A percentile compares a stretch with the other conserved stretches of the same genome.
phyloP scores from a whole-genome alignment of 202 grass and related monocot genomes.

The Dendrocalamus latiflorus region DNA sequence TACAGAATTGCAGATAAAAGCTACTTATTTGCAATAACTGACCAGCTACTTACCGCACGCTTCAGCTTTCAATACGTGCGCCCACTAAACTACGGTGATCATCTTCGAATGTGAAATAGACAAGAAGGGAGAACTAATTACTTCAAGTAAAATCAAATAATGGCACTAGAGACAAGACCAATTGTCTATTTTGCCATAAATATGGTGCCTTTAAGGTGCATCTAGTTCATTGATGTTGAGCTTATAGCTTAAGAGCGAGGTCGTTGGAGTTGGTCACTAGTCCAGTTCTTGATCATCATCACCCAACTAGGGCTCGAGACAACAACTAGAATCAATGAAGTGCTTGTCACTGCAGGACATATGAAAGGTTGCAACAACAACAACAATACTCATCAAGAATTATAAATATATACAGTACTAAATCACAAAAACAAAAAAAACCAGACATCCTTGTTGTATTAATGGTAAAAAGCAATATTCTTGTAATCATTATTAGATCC shows the following conservation, averaged over 20 bases:
- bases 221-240: constrained; percentile 17
- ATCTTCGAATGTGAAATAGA: constrained; percentile 1
- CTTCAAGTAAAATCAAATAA: constrained; percentile 7
- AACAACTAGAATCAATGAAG: constrained; percentile 28
- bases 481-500: constrained; percentile 13
- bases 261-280: constrained; percentile 29
- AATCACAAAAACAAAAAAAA: constrained; percentile 6
- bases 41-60: not conserved
- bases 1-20: not conserved
- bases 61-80: not conserved
- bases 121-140: not conserved
- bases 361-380: not conserved
- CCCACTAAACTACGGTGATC: not conserved
- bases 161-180: not conserved
- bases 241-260: constrained; percentile 12
- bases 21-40: not conserved
- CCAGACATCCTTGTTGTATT: not conserved
- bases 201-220: constrained; percentile 25
- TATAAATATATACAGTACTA: not conserved
- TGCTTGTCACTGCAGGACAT: constrained; percentile 8
- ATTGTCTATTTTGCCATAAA: constrained; percentile 15
- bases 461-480: constrained; percentile 16
- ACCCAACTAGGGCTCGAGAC: constrained; percentile 17
- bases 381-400: not conserved
- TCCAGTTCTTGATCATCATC: constrained; percentile 4